Conservation (phyloP, 1,139 yeast species). For the Yamadazyma mexicana region DNA sequence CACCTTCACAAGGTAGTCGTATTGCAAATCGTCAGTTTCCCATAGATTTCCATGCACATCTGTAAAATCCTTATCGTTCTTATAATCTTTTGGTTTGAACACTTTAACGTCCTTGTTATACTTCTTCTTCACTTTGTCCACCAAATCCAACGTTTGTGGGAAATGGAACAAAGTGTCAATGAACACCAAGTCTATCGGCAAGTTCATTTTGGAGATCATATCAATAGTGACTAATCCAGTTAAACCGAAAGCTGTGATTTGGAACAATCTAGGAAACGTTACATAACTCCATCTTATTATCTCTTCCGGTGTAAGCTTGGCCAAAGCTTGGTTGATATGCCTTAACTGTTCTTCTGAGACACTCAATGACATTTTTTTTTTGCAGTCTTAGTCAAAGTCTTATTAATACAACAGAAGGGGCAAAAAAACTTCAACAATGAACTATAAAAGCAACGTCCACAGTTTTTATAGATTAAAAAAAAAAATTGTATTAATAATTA, state of each 20-base stretch:
- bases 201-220: slow-evolving; percentile 63
- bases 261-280: slow-evolving; percentile 80
- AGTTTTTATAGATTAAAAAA: not conserved
- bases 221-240: slow-evolving; percentile 89
- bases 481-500: not conserved
- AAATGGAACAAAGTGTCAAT: slow-evolving; percentile 91
- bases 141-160: slow-evolving; percentile 85
- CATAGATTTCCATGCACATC: slow-evolving; percentile 75
- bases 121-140: slow-evolving; percentile 52
- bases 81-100: slow-evolving; percentile 62
- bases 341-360: slow-evolving; percentile 44
- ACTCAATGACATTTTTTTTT: slow-evolving; percentile 9
- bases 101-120: slow-evolving; percentile 61
- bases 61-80: slow-evolving; percentile 64
- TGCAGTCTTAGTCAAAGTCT: too few relatives aligned
- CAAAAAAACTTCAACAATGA: not conserved
- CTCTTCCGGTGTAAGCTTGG: slow-evolving; percentile 62
- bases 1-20: slow-evolving; percentile 87
- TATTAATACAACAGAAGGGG: not conserved
- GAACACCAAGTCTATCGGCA: slow-evolving; percentile 74
- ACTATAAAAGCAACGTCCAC: not conserved
- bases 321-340: slow-evolving; percentile 63
- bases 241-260: slow-evolving; percentile 93
- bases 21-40: slow-evolving; percentile 78
- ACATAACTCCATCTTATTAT: slow-evolving; percentile 78